phyloP scores from a whole-genome alignment of 371 early-diverging fungal species.

The Capillidium rhysosporum region DNA sequence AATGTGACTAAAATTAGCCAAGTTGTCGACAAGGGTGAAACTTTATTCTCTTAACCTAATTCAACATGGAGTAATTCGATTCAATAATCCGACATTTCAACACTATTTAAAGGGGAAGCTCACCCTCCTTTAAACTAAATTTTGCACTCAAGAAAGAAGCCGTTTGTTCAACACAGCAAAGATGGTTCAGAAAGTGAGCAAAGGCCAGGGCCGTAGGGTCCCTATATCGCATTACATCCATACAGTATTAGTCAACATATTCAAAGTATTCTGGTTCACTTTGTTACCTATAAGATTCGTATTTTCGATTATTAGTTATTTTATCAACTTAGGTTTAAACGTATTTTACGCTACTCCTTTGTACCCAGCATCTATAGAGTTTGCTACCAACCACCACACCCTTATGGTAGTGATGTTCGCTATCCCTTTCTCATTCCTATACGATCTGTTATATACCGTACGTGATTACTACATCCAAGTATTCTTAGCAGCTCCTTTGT shows the following conservation, averaged over 20 bases:
- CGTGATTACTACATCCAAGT: conserved; percentile 16
- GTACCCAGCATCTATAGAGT: neutral
- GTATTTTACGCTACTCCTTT: neutral
- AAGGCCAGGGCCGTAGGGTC: neutral
- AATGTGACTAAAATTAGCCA: too few species aligned
- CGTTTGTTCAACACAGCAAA: too few species aligned
- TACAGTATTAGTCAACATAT: neutral
- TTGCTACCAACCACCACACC: conserved; percentile 5
- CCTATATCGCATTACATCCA: neutral
- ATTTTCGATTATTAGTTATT: neutral
- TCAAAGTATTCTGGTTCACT: neutral
- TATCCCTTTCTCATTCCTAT: conserved; percentile 14
- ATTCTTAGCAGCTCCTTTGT: conserved; percentile 9
- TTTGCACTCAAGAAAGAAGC: too few species aligned
- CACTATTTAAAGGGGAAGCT: too few species aligned
- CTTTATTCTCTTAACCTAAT: too few species aligned
- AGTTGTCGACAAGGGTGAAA: too few species aligned
- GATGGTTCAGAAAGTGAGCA: too few species aligned
- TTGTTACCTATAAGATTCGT: neutral
- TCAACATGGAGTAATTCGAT: too few species aligned
- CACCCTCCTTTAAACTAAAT: too few species aligned
- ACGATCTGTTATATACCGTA: conserved; percentile 8
- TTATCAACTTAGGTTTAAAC: neutral
- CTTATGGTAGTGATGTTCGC: conserved; percentile 7
- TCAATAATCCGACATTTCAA: too few species aligned